phyloP scores from a whole-genome alignment of 352 stramenopile genomes.

The Phytophthora syringae region DNA sequence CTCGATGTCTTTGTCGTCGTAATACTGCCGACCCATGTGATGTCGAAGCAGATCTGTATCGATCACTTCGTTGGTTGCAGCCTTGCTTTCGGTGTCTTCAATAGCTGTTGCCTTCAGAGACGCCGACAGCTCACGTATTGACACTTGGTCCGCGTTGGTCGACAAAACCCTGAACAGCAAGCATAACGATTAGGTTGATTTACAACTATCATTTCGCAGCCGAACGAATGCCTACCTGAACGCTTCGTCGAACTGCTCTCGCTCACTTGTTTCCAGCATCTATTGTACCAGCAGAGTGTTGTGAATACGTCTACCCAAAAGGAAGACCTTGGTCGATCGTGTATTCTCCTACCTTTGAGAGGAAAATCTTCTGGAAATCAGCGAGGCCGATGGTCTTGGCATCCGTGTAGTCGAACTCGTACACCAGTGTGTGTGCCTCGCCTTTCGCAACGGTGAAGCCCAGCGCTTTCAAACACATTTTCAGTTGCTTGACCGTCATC shows the following conservation, averaged over 20 bases:
- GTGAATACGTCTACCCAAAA: neutral
- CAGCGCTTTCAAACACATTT: slow-evolving; percentile 40
- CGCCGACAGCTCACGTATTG: slow-evolving; percentile 22
- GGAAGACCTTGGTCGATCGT: neutral
- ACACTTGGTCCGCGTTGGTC: slow-evolving; percentile 15
- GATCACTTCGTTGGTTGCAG: neutral
- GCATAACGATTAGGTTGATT: neutral
- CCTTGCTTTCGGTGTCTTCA: neutral
- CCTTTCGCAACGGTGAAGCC: slow-evolving; percentile 27
- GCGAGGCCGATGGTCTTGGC: slow-evolving; percentile 33
- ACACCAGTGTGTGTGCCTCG: slow-evolving; percentile 42
- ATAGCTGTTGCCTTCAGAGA: neutral
- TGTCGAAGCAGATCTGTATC: slow-evolving; percentile 23
- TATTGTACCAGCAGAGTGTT: slow-evolving; percentile 3
- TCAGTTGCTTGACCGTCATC: slow-evolving; percentile 43
- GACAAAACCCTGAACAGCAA: slow-evolving; percentile 23
- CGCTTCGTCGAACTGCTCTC: slow-evolving; percentile 33
- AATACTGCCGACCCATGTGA: slow-evolving; percentile 37
- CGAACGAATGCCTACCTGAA: slow-evolving; percentile 30
- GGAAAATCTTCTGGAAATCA: slow-evolving; percentile 53
- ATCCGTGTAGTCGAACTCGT: slow-evolving; percentile 57
- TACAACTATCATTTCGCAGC: neutral
- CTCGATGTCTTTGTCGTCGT: slow-evolving; percentile 21
- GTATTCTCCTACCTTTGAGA: slow-evolving; percentile 53
- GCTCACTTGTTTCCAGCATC: slow-evolving; percentile 31